phyloP scores from a whole-genome alignment of 345 rosid species.

The Acer negundo region DNA sequence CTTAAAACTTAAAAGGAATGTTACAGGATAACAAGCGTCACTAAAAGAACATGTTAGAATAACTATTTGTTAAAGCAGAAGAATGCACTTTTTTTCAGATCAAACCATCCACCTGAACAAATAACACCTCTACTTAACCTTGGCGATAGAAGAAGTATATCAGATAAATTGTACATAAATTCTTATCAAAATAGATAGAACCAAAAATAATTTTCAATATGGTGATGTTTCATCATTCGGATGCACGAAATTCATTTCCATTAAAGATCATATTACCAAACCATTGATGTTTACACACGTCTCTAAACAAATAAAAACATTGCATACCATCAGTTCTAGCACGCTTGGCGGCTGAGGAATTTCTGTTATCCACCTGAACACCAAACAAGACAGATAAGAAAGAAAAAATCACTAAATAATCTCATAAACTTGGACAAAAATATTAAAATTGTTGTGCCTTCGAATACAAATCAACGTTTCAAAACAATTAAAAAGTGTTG shows the following conservation, averaged over 20 bases:
- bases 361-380: conserved; percentile 87
- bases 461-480: background rate
- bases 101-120: background rate
- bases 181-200: background rate
- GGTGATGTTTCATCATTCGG: background rate
- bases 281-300: background rate
- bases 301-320: conserved; percentile 8
- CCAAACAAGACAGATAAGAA: background rate
- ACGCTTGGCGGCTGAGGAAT: conserved; percentile 94
- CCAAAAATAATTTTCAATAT: background rate
- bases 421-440: background rate
- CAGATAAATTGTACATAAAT: background rate
- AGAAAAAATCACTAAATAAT: background rate
- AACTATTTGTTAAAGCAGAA: background rate
- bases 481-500: background rate
- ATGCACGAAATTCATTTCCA: background rate
- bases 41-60: background rate
- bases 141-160: background rate
- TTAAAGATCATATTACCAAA: background rate
- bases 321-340: conserved; percentile 93
- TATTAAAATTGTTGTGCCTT: background rate
- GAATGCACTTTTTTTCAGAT: background rate
- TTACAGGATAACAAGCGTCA: background rate
- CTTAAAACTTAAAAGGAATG: background rate
- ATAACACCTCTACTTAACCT: background rate